Conservation (phyloP, 768 basidiomycete species). For the Rhodotorula kratochvilovae region DNA sequence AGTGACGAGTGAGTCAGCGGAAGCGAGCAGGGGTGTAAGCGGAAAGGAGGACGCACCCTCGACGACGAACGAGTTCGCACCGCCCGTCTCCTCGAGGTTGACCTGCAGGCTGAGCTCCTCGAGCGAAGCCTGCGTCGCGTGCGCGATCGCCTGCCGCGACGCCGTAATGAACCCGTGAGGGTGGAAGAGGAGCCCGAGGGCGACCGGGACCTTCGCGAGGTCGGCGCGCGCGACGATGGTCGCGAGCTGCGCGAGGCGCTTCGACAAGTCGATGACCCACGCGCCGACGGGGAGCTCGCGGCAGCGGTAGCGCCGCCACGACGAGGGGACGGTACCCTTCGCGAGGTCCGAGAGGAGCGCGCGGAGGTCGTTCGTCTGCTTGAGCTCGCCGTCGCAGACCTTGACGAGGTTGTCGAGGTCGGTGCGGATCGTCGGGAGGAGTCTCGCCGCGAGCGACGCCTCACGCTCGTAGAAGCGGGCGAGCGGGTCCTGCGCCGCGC, state of each 20-base stretch:
- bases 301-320: slow-evolving; percentile 38
- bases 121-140: slow-evolving; percentile 83
- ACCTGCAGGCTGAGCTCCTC: slow-evolving; percentile 77
- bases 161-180: slow-evolving; percentile 95
- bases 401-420: slow-evolving; percentile 77
- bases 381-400: slow-evolving; percentile 78
- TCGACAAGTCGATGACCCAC: slow-evolving; percentile 77
- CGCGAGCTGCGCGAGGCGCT: slow-evolving; percentile 77
- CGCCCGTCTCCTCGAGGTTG: slow-evolving; percentile 73
- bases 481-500: slow-evolving; percentile 70
- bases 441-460: slow-evolving; percentile 68
- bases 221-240: slow-evolving; percentile 64
- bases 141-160: slow-evolving; percentile 90
- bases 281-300: slow-evolving; percentile 68
- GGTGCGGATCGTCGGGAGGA: slow-evolving; percentile 70
- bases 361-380: slow-evolving; percentile 95
- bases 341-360: slow-evolving; percentile 80
- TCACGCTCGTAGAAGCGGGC: slow-evolving; percentile 85
- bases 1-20: not conserved
- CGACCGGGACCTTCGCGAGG: slow-evolving; percentile 59
- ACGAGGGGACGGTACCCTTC: slow-evolving; percentile 60
- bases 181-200: slow-evolving; percentile 92
- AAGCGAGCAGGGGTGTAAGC: too few relatives aligned
- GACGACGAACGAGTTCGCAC: slow-evolving; percentile 71
- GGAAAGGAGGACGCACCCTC: slow-evolving; percentile 64